A percentile compares a stretch with the other conserved stretches of the same genome.
Conservation (phyloP, 2,329 filamentous ascomycete genomes). For the Aspergillus aculeatus region DNA sequence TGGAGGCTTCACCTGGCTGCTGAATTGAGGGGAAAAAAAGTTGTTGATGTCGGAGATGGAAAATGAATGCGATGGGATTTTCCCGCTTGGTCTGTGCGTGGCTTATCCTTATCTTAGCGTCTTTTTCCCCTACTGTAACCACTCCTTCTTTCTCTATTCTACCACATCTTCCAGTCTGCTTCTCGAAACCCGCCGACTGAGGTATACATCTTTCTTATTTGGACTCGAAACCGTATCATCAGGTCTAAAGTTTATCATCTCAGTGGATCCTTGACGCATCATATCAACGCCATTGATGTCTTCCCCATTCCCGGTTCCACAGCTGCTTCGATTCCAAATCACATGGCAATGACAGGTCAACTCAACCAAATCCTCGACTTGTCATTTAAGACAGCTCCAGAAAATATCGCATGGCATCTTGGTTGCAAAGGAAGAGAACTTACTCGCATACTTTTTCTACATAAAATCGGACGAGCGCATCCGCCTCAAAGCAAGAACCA, state of each 20-base stretch:
- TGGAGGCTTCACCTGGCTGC: background rate
- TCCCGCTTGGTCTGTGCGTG: conserved; percentile 36
- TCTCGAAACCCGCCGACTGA: background rate
- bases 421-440: background rate
- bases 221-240: background rate
- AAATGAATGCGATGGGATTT: conserved; percentile 25
- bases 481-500: background rate
- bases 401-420: background rate
- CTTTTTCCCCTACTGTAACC: conserved; percentile 8
- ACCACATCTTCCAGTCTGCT: background rate
- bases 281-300: background rate
- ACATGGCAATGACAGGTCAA: conserved; percentile 6
- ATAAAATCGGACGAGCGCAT: background rate
- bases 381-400: background rate
- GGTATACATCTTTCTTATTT: background rate
- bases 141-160: background rate
- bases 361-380: background rate
- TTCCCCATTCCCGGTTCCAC: background rate
- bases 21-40: background rate
- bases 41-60: background rate
- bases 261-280: background rate
- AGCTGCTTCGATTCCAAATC: conserved; percentile 2
- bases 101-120: conserved; percentile 40
- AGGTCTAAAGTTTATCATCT: background rate
- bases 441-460: background rate